phyloP scores from a whole-genome alignment of 768 basidiomycete species.

The Pholiota molesta region DNA sequence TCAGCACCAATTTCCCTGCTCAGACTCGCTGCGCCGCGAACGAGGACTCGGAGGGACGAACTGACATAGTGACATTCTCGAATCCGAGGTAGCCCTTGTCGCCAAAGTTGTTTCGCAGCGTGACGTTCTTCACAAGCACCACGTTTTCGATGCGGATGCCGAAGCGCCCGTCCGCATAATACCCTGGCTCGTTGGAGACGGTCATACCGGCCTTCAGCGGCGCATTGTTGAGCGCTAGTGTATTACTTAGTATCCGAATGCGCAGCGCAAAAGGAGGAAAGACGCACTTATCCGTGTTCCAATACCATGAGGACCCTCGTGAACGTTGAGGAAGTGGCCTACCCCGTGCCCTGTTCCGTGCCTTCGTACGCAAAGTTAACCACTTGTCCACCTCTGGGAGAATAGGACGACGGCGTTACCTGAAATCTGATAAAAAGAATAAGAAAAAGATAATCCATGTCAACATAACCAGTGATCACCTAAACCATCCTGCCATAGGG shows the following conservation, averaged over 20 bases:
- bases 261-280: neutral
- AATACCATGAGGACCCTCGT: conserved; percentile 78
- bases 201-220: conserved; percentile 86
- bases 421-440: conserved; percentile 12
- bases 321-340: conserved; percentile 92
- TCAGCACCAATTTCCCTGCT: neutral
- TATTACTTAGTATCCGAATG: neutral
- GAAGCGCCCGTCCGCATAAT: conserved; percentile 87
- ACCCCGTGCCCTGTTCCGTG: conserved; percentile 97
- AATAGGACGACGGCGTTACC: conserved; percentile 2
- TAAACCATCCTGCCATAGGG: conserved; percentile 87
- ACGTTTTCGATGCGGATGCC: conserved; percentile 95
- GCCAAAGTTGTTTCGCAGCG: conserved; percentile 81
- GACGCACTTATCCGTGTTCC: conserved; percentile 53
- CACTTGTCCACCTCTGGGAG: conserved; percentile 48
- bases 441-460: neutral
- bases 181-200: conserved; percentile 92
- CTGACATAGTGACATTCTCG: conserved; percentile 87
- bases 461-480: conserved; percentile 46
- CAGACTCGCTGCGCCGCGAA: no score
- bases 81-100: conserved; percentile 83
- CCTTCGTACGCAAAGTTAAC: conserved; percentile 43
- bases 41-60: conserved; percentile 15
- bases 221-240: conserved; percentile 64
- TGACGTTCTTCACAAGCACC: conserved; percentile 70